Evolutionary conservation across 139 green algal species (phyloP).

Genomic region (Pleodorina starrii): DNA sequence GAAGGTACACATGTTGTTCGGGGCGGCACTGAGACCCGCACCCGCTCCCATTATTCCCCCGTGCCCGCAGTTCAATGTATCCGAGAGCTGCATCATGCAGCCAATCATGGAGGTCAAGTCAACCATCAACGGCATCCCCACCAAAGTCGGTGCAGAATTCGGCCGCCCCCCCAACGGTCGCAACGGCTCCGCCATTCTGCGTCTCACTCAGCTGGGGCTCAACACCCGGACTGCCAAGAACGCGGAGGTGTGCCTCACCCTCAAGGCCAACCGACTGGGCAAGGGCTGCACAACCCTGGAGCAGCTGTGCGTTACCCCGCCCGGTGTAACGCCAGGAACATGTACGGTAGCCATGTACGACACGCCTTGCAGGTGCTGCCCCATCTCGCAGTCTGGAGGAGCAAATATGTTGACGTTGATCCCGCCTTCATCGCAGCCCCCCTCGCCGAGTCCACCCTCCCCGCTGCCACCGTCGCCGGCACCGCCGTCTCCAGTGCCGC

Average conservation of each 20-base stretch:
- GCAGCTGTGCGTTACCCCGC: no score
- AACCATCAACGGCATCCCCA: constrained; percentile 1
- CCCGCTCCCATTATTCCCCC: not conserved
- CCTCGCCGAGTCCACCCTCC: not conserved
- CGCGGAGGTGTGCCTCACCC: no score
- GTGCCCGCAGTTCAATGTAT: not conserved
- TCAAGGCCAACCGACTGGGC: no score
- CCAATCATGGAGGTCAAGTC: not conserved
- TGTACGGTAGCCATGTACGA: not conserved
- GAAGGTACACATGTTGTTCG: no score
- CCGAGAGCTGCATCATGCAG: not conserved
- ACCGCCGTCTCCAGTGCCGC: not conserved
- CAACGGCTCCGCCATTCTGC: no score
- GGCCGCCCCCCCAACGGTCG: not conserved
- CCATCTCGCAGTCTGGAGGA: not conserved
- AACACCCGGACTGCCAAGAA: no score
- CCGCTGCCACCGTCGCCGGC: no score
- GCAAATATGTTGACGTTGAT: no score
- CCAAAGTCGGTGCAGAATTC: not conserved
- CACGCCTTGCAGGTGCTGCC: not conserved
- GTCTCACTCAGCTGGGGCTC: no score
- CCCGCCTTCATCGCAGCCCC: no score
- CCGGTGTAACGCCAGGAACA: not conserved
- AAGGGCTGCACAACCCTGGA: no score
- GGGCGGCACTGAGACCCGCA: not conserved